Base-by-base conservation (phyloP, 2,329 filamentous ascomycete genomes). In the Sodiomyces alkalinus region DNA sequence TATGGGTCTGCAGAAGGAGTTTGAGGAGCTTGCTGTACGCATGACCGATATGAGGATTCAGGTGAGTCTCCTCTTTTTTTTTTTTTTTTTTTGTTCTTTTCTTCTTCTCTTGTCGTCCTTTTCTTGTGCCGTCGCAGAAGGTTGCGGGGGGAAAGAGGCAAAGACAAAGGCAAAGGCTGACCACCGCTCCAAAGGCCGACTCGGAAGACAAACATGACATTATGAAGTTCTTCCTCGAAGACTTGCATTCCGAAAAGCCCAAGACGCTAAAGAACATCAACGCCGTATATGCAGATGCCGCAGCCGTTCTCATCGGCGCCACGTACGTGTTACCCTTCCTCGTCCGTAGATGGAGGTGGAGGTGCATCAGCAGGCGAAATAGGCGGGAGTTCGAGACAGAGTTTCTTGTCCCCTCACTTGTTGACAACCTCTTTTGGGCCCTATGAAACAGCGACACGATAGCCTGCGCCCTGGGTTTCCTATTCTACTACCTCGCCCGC, bases 21-120 rank as follows among this genome's bases (percentile, higher is more conserved):
- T 44, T 22, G 62, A 72, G 48, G 60, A 66, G 46, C 55, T 64
- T 48, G 56, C 38, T 46, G 55, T 33, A 42, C 51, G 32, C 41
- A 52, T 44, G 32, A 41, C 37, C 18, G 34, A 41, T 33, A 36
- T 34, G 39, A 41, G 33, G 34, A 31, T 31, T 11, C 29, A 39
- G 22, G 38, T 34, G 33, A 32, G 24, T 6, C 4, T 9, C 8
- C 5, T 15, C 14, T 10, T 10, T 7, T n/a, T n/a, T n/a, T n/a
- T n/a, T n/a, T n/a, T n/a, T n/a, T n/a, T n/a, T n/a, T n/a, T n/a
- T n/a, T n/a, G n/a, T n/a, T n/a, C n/a, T n/a, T n/a, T n/a, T n/a
- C n/a, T n/a, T n/a, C n/a, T n/a, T n/a, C n/a, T n/a, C 15, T 22
- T 8, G 8, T 16, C n/a, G n/a, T n/a, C n/a, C 8, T 3, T 29